phyloP scores from a whole-genome alignment of 2,329 filamentous ascomycete genomes.

The Geosmithia putterillii region DNA sequence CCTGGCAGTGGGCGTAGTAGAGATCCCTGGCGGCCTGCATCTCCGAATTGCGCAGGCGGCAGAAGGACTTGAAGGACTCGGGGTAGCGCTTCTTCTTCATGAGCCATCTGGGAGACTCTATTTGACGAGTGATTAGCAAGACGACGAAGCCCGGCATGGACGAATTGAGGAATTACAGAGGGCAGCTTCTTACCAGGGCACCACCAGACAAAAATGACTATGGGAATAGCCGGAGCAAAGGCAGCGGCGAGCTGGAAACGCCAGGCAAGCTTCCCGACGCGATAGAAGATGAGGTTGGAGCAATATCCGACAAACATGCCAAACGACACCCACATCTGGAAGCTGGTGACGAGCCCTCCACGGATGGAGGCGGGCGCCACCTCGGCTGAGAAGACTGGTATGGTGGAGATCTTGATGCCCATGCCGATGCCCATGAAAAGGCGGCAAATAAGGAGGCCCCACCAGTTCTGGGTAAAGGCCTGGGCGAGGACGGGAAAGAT shows the following conservation, averaged over 20 bases:
- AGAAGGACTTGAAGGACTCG: constrained; percentile 45
- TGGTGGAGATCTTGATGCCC: constrained; percentile 36
- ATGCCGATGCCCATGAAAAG: constrained; percentile 48
- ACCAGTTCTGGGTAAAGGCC: constrained; percentile 38
- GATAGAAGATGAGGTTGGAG: constrained; percentile 52
- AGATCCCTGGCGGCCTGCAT: constrained; percentile 50
- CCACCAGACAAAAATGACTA: constrained; percentile 41
- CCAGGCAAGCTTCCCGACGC: constrained; percentile 48
- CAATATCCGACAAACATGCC: constrained; percentile 55
- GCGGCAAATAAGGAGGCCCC: constrained; percentile 28
- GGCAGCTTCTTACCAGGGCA: background rate
- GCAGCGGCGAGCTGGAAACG: constrained; percentile 52
- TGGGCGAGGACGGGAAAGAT: constrained; percentile 41
- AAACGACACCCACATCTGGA: constrained; percentile 35
- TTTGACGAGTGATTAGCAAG: constrained; percentile 27
- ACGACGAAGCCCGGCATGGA: too few relatives aligned
- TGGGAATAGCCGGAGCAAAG: constrained; percentile 50
- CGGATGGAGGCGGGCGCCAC: constrained; percentile 38
- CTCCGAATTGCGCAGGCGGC: constrained; percentile 41
- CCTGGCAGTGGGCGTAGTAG: constrained; percentile 41
- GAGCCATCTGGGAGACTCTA: constrained; percentile 53
- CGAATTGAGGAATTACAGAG: background rate
- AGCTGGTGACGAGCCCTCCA: constrained; percentile 40
- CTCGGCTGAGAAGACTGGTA: constrained; percentile 41
- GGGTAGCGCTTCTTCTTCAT: constrained; percentile 46